Conservation (phyloP, 2,329 filamentous ascomycete genomes). For the Biscogniauxia sp. region DNA sequence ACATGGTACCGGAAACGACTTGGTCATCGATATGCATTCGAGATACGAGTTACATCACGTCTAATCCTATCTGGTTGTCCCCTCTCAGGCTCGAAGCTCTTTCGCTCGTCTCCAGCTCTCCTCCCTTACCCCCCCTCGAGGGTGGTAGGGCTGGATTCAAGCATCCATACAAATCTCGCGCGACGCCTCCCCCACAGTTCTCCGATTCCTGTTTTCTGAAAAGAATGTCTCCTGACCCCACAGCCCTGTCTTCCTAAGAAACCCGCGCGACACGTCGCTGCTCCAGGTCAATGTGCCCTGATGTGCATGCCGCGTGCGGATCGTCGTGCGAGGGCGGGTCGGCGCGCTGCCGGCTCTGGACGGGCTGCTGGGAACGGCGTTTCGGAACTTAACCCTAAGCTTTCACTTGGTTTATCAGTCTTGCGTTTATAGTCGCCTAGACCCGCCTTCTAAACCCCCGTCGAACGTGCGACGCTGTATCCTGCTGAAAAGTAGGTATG, state of each 20-base stretch:
- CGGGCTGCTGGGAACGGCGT: constrained; percentile 52
- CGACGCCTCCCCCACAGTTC: constrained; percentile 76
- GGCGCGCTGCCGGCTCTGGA: constrained; percentile 40
- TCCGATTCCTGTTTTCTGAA: constrained; percentile 70
- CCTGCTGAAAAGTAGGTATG: constrained; percentile 52
- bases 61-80: constrained; percentile 13
- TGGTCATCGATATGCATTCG: constrained; percentile 26
- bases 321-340: constrained; percentile 38
- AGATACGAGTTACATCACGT: constrained; percentile 31
- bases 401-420: constrained; percentile 65
- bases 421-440: constrained; percentile 72
- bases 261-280: constrained; percentile 51
- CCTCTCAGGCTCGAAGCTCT: constrained; percentile 39
- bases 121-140: constrained; percentile 2
- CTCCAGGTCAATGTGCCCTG: constrained; percentile 59
- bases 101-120: constrained; percentile 37
- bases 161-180: constrained; percentile 51
- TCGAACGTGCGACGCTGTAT: constrained; percentile 32
- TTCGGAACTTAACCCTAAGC: constrained; percentile 98
- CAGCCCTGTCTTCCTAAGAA: constrained; percentile 31
- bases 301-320: constrained; percentile 47
- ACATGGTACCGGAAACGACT: constrained; percentile 30
- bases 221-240: constrained; percentile 60
- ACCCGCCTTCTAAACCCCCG: constrained; percentile 62
- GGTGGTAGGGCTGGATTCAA: constrained; percentile 20